Evolutionary conservation across 495 filamentous ascomycete genomes (phyloP), one percentile per base, ranked within the genome.

Genomic region (Ramalina intermedia): DNA sequence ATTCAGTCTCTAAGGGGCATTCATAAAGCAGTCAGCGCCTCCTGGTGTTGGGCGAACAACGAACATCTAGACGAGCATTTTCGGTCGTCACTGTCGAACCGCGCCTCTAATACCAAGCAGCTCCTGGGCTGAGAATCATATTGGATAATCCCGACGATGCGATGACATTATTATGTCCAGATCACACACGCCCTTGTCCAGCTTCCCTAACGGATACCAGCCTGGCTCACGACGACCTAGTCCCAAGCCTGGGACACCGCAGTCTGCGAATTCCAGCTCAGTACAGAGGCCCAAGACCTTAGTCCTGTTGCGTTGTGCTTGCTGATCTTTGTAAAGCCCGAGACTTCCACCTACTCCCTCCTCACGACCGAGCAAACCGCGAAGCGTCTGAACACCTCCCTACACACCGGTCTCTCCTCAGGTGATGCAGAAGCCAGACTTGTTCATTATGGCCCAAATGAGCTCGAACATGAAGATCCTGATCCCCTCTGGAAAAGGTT

Each of bases 401-500:
- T 94, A 21, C 75, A 69, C 14, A 71, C 85, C 55, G 91, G 91
- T 26, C 73, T 99, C 18, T 75, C 83, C 1, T 82, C 86, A 3
- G 70, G 80, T 6, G 86, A 94, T 63, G 89, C 87, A 13, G 73
- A 85, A 52, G 69, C 83, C 24, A 80, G 90, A 48, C 68, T 94
- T 26, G 74, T 79, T 49, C 78, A 80, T 48, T 74, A 91, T 72
- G 91, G 91, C 21, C 79, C 85, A 9, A 99, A 99, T 61, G 91
- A 99, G 64, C 81, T 99, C 40, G 87, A 90, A 6, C 86, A 89
- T 55, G 86, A 94, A 48, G 82, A 88, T 51, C 87, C 89, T 4
- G 91, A 99, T 66, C 88, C 91, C 14, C 65, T 96, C 45, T 96
- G 91, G 84, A 65, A 95, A 26, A 84, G 89, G 47, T 99, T 99